Conservation (phyloP, 331 rosid genomes). For the Acacia pycnantha region DNA sequence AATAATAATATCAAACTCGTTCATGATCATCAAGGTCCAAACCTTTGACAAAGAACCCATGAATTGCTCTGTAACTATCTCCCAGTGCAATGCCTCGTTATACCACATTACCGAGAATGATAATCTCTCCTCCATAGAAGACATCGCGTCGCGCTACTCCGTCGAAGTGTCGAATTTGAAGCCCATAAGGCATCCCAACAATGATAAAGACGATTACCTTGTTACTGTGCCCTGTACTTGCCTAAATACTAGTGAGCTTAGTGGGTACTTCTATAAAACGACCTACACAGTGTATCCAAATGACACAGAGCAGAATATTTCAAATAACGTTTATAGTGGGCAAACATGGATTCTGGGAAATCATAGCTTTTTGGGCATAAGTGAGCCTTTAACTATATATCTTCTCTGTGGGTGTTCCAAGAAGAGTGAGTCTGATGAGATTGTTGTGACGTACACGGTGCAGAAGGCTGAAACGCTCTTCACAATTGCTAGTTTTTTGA, state of each 20-base stretch:
- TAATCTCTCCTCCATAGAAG: neutral
- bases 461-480: slow-evolving; percentile 48
- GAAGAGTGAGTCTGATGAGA: slow-evolving; percentile 47
- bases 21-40: slow-evolving; percentile 3
- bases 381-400: slow-evolving; percentile 27
- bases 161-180: slow-evolving; percentile 44
- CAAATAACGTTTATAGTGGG: slow-evolving; percentile 43
- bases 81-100: slow-evolving; percentile 57
- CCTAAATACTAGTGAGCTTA: slow-evolving; percentile 26
- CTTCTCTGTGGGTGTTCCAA: slow-evolving; percentile 69
- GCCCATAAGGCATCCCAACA: slow-evolving; percentile 23
- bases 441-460: slow-evolving; percentile 74
- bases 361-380: neutral
- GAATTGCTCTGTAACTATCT: slow-evolving; percentile 41
- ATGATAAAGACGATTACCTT: slow-evolving; percentile 58
- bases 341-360: slow-evolving; percentile 46
- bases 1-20: neutral
- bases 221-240: slow-evolving; percentile 69
- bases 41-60: slow-evolving; percentile 39
- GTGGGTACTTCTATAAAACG: slow-evolving; percentile 60
- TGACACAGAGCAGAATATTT: slow-evolving; percentile 41
- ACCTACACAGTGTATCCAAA: slow-evolving; percentile 32
- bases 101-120: slow-evolving; percentile 39
- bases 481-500: slow-evolving; percentile 41
- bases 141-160: slow-evolving; percentile 49